phyloP scores from a whole-genome alignment of 2,329 filamentous ascomycete genomes.

The Tolypocladium ovalisporum region DNA sequence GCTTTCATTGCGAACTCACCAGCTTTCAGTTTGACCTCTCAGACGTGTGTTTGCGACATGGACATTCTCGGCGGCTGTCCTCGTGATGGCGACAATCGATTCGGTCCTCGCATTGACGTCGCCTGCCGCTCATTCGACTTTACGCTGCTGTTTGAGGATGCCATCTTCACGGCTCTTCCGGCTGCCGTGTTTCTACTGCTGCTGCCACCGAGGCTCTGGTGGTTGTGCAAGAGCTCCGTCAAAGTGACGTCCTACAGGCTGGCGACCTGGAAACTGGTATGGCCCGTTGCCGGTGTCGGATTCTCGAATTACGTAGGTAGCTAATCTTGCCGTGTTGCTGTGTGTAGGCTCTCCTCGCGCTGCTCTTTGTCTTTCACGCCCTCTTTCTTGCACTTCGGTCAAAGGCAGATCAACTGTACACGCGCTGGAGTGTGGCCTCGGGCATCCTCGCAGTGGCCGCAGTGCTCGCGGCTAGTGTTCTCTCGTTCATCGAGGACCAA shows the following conservation, averaged over 20 bases:
- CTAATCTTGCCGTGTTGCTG: background rate
- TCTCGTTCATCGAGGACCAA: background rate
- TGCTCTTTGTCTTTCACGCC: background rate
- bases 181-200: background rate
- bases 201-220: background rate
- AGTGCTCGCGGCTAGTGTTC: background rate
- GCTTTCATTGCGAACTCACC: background rate
- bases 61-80: background rate
- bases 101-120: background rate
- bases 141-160: background rate
- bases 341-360: background rate
- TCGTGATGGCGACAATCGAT: background rate
- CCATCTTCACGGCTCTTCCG: background rate
- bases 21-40: too few species aligned
- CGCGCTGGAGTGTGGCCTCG: background rate
- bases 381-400: background rate
- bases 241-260: background rate
- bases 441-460: background rate
- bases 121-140: constrained; percentile 1
- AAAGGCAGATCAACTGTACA: background rate
- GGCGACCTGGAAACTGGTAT: background rate
- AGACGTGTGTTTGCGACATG: background rate
- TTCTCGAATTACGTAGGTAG: background rate
- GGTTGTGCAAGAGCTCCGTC: background rate
- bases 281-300: background rate